Base-by-base conservation (phyloP, 306 rosid genomes). In the Cicer yamashitae region DNA sequence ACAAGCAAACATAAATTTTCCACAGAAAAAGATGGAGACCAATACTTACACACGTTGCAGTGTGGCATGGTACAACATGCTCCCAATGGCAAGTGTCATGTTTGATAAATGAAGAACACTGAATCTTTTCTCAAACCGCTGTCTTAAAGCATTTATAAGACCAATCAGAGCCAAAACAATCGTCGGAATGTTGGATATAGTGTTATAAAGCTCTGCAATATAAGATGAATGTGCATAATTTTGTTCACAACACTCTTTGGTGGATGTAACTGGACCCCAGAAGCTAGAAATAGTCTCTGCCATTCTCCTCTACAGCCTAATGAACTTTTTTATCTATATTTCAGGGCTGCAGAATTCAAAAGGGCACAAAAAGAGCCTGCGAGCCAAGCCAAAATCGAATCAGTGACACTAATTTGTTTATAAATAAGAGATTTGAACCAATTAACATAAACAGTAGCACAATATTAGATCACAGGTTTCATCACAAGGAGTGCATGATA, bases 221-320 rank as follows among this genome's bases (percentile, higher is more conserved):
- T 91, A 91, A 38, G 96, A 78, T 3, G 97, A 91, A 67, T 81
- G 70, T 13, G 81, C 85, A 83, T 84, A 93, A 62, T 93, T 93
- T 79, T 59, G 75, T 88, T 93, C 98, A 37, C 98, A 93, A 75
- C 96, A 91, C 76, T 91, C 98, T 13, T 69, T 89, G 13, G 97
- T 89, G 59, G 97, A 89, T 22, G 98, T 91, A 51, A 91, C 97
- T 58, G 97, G 97, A 83, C 97, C 97, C 97, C 97, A 89, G 82
- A 91, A 89, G 78, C 93, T 89, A 41, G 97, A 85, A 72, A 82
- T 73, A 22, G 82, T 82, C 80, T 91, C 89, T 15, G 84, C 91
- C 97, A 91, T 91, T 75, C 88, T 76, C 77, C 86, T 78, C 40
- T 70, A 47, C 75, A 60, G 51, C 67, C 34, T 18, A 64, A 44